These are phyloP conservation scores for Gonium pectorale DNA, from an alignment of 139 green algal genomes.

Conservation along the genomic window DNA sequence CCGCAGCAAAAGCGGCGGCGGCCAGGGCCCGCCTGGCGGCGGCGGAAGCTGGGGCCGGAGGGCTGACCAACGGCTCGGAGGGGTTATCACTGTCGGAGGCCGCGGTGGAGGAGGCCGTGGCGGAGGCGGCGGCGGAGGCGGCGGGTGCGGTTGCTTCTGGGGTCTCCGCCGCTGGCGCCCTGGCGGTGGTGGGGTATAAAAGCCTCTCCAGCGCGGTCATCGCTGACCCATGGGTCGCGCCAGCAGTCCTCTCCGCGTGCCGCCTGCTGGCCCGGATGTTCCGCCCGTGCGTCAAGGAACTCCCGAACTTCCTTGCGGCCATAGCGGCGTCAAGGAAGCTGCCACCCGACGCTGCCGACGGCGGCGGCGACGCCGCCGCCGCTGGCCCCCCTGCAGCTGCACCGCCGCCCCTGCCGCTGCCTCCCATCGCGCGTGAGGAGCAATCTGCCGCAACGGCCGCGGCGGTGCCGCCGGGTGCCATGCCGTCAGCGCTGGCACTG, in stretches of 20 bases:
- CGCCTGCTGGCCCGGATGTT: neutral
- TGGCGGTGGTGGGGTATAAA: neutral
- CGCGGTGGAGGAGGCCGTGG: too few relatives aligned
- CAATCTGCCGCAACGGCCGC: too few relatives aligned
- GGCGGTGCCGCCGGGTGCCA: neutral
- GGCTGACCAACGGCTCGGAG: too few relatives aligned
- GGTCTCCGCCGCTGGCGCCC: too few relatives aligned
- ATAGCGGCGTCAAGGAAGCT: too few relatives aligned
- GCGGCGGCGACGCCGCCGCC: neutral
- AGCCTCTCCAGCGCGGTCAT: neutral
- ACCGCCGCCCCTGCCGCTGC: neutral
- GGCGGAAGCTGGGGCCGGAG: neutral
- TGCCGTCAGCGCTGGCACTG: neutral
- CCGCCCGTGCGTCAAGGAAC: too few relatives aligned
- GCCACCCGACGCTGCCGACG: too few relatives aligned
- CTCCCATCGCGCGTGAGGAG: too few relatives aligned
- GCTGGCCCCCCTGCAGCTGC: neutral
- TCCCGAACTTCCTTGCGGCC: too few relatives aligned
- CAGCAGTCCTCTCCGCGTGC: neutral
- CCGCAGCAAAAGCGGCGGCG: neutral
- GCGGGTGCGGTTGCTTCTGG: too few relatives aligned
- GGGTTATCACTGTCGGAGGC: too few relatives aligned
- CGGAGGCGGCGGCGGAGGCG: too few relatives aligned
- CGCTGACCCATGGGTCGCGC: slow-evolving; percentile 9
- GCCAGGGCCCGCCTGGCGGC: neutral